Base-by-base conservation (phyloP, 2,329 filamentous ascomycete species). In the Trichoderma breve region DNA sequence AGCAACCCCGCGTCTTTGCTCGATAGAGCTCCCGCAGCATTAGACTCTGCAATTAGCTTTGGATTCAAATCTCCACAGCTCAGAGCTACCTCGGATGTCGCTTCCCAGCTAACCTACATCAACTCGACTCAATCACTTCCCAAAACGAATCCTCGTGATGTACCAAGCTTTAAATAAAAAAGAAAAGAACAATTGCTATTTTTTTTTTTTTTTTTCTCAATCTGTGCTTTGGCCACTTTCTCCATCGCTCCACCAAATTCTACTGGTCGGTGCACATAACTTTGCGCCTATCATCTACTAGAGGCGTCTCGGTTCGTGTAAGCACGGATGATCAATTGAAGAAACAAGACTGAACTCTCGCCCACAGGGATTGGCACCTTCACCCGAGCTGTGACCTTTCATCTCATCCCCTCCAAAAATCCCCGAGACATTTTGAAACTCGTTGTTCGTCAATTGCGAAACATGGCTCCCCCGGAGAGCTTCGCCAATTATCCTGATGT, bases 401-500 rank as follows among this genome's bases (percentile, higher is more conserved):
- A 18, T 43, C 15, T 3, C 18, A n/a, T 36, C 18, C 63, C 36
- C 32, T n/a, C 39, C 15, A n/a, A n/a, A 24, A 51, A 36, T 36
- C 51, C 15, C 21, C 15, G 28, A 69, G 57, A 28, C 26, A 51
- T 51, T 21, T 28, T 61, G 51, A 15, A 55, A 26, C 28, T 36
- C 34, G 6, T 39, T 28, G 9, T 4, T 24, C 2, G 3, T n/a
- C 53, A 58, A 57, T 63, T 57, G 15, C 8, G 14, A 70, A 57
- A 12, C 39, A 81, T 81, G 80, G 74, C 79, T 7, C 71, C 76
- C 15, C 74, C 77, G 8, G 60, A 75, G n/a, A 71, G 68, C 51
- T 87, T 86, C 73, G 79, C 81, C 74, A 80, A 85, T 74, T 85
- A 86, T 70, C 85, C 85, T 28, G 74, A 79, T 66, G 77, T 80